Conservation (phyloP, 768 basidiomycete genomes). For the Boletus vermiculosoides region DNA sequence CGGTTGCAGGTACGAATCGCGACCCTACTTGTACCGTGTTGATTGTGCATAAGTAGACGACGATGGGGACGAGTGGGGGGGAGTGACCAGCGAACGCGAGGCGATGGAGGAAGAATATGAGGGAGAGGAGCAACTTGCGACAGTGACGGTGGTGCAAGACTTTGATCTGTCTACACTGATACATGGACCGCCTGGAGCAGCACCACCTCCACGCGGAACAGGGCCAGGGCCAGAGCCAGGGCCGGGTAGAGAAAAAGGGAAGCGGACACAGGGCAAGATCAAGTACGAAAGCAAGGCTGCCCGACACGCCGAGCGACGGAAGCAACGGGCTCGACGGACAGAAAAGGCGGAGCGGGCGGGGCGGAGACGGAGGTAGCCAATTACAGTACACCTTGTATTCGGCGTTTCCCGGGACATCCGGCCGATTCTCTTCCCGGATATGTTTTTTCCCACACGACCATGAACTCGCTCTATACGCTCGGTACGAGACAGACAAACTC, state of each 20-base stretch:
- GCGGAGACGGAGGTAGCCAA: conserved; percentile 49
- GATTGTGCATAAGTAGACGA: conserved; percentile 19
- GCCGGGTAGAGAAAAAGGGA: background rate
- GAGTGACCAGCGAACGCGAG: conserved; percentile 37
- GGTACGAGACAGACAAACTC: conserved; percentile 91
- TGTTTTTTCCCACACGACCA: conserved; percentile 32
- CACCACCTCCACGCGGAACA: conserved; percentile 24
- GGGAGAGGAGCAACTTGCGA: conserved; percentile 81
- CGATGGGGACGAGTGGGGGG: conserved; percentile 49
- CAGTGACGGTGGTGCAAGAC: conserved; percentile 90
- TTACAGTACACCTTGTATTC: background rate
- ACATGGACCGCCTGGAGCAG: conserved; percentile 42
- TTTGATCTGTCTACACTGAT: conserved; percentile 72
- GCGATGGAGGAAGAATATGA: conserved; percentile 69
- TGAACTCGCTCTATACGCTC: conserved; percentile 95
- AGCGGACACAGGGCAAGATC: conserved; percentile 33
- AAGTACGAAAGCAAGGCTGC: conserved; percentile 72
- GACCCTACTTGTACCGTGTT: conserved; percentile 4
- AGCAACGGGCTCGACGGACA: conserved; percentile 60
- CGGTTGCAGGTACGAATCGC: conserved; percentile 39
- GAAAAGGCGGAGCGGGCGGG: conserved; percentile 75
- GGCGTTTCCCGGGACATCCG: conserved; percentile 7
- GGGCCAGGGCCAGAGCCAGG: conserved; percentile 1
- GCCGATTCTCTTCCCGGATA: conserved; percentile 14
- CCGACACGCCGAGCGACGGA: conserved; percentile 56